phyloP scores from a whole-genome alignment of 352 stramenopile species.

The Phytophthora megakarya region DNA sequence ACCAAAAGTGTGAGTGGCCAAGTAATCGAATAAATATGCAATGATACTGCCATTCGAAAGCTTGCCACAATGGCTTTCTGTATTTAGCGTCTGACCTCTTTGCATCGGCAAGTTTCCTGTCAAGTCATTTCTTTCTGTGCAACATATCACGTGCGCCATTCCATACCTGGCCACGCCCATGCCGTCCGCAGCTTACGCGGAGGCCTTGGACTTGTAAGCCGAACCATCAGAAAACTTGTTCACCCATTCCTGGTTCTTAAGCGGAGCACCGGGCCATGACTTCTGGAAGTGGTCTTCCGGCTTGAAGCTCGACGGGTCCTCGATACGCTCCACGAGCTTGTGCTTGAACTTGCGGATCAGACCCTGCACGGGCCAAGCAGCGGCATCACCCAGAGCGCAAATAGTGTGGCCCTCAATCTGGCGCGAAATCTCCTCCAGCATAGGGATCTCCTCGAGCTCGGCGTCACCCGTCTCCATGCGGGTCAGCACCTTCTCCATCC shows the following conservation, averaged over 20 bases:
- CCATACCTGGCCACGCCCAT: constrained; percentile 9
- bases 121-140: constrained; percentile 32
- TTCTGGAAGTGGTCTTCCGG: constrained; percentile 94
- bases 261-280: constrained; percentile 95
- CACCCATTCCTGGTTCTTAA: constrained; percentile 96
- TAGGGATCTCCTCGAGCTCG: constrained; percentile 98
- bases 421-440: constrained; percentile 99
- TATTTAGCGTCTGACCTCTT: constrained; percentile 38
- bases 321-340: constrained; percentile 98
- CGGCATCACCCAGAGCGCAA: constrained; percentile 98
- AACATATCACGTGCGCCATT: constrained; percentile 28
- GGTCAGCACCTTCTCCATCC: constrained; percentile 97
- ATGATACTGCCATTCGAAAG: constrained; percentile 15
- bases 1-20: not conserved
- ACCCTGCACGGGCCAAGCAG: constrained; percentile 99
- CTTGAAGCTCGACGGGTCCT: constrained; percentile 95
- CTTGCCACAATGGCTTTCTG: constrained; percentile 32
- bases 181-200: constrained; percentile 40
- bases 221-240: constrained; percentile 92
- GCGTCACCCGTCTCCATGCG: constrained; percentile 98
- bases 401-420: constrained; percentile 99
- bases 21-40: constrained; percentile 5
- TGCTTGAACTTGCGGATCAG: constrained; percentile 99
- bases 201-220: constrained; percentile 81
- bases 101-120: constrained; percentile 35